Evolutionary conservation across 495 filamentous ascomycete species (phyloP), one percentile per base, ranked within the genome.

Genomic region (Letharia lupina): DNA sequence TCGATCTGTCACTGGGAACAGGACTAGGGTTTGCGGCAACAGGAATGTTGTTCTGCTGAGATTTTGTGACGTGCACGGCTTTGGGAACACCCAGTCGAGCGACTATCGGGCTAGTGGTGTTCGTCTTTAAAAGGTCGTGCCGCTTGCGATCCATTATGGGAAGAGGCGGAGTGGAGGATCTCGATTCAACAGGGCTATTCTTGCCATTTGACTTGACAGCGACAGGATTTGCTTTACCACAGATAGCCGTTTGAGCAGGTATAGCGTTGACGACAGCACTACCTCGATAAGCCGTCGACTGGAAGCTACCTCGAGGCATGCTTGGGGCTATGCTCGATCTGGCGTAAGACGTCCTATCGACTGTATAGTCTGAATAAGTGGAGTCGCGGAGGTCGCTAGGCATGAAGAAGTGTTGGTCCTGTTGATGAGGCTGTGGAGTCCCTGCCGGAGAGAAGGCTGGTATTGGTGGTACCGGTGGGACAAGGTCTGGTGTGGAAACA

Each of bases 361-460:
- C 88, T 11, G 86, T 87, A 64, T 84, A 81, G 63, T 87, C 88
- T 41, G 86, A 88, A 75, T 83, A 88, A 9, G 90, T 90, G 13
- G 91, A 96, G 76, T 93, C 92, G 66, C 94, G 89, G 50, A 98
- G 80, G 75, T 96, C 91, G 66, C 89, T 89, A 15, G 93, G 92
- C 74, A 96, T 88, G 75, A 98, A 98, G 82, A 95, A 95, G 72
- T 91, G 91, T 72, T 94, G 90, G 62, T 96, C 92, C 60, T 57
- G 54, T 37, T 90, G 73, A 58, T 80, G 80, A 50, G 77, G 75
- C 50, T 81, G 81, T 16, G 84, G 86, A 65, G 79, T 83, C 71
- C 77, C 81, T 31, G 70, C 65, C 28, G 70, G 69, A 47, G 82
- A 77, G 15, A 84, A 83, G 72, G 89, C 85, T 59, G 94, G 93